phyloP scores from a whole-genome alignment of 2,329 filamentous ascomycete species.

The Colletotrichum liaoningense region DNA sequence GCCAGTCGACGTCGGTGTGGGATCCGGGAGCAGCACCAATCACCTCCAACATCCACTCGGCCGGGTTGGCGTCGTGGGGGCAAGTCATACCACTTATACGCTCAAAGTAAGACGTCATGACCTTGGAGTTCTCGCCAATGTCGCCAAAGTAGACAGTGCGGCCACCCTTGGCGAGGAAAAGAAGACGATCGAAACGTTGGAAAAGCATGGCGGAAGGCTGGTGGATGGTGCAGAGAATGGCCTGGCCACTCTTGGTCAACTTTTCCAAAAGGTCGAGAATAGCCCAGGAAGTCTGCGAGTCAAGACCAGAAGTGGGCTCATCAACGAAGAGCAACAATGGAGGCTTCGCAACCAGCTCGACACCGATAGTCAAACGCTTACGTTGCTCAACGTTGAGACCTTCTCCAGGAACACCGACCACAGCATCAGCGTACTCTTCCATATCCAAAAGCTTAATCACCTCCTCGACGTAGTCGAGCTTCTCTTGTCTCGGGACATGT shows the following conservation, averaged over 20 bases:
- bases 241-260: slow-evolving; percentile 87
- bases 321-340: slow-evolving; percentile 91
- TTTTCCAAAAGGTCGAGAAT: slow-evolving; percentile 91
- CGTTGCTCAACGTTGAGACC: slow-evolving; percentile 80
- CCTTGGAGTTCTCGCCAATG: slow-evolving; percentile 77
- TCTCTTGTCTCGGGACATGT: slow-evolving; percentile 78
- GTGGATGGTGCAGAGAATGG: slow-evolving; percentile 97
- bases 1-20: slow-evolving; percentile 73
- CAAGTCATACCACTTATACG: slow-evolving; percentile 75
- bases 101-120: slow-evolving; percentile 81
- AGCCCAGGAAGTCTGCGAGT: slow-evolving; percentile 93
- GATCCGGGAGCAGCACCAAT: slow-evolving; percentile 74
- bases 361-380: slow-evolving; percentile 89
- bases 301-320: slow-evolving; percentile 93
- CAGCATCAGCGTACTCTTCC: slow-evolving; percentile 88
- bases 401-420: slow-evolving; percentile 91
- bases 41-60: slow-evolving; percentile 81
- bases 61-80: slow-evolving; percentile 78
- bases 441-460: slow-evolving; percentile 93
- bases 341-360: slow-evolving; percentile 95
- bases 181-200: slow-evolving; percentile 86
- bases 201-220: slow-evolving; percentile 97
- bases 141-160: slow-evolving; percentile 86
- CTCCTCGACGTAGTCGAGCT: slow-evolving; percentile 88
- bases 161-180: slow-evolving; percentile 82